Percentiles rank a stretch among this genome's conserved stretches.
These are phyloP conservation scores for Blastobotrys terrestris DNA, from an alignment of 805 yeast genomes.

Conservation along the genomic window DNA sequence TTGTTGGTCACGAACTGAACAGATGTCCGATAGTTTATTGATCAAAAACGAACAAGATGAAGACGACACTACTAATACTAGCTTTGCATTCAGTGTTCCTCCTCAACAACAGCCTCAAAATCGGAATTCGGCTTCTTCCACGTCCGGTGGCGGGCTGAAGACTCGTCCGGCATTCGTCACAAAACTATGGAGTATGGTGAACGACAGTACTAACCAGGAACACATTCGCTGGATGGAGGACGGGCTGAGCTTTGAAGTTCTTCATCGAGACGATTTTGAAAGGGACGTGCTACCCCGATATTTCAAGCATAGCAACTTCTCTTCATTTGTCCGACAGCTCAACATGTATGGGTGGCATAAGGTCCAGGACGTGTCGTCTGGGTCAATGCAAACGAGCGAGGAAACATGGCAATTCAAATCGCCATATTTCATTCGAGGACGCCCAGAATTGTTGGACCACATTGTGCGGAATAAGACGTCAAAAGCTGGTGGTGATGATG, in stretches of 20 bases:
- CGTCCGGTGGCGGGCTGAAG: conserved; percentile 21
- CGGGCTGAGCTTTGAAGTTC: conserved; percentile 80
- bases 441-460: conserved; percentile 79
- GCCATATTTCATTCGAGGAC: conserved; percentile 66
- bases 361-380: conserved; percentile 84
- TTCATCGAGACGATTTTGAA: conserved; percentile 78
- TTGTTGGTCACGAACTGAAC: too few relatives aligned
- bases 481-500: conserved; percentile 35
- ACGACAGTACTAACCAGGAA: conserved; percentile 62
- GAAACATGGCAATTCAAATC: conserved; percentile 88
- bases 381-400: conserved; percentile 46
- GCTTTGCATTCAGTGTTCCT: too few relatives aligned
- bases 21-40: too few relatives aligned
- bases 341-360: conserved; percentile 99
- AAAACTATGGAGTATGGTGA: conserved; percentile 94
- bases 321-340: conserved; percentile 90
- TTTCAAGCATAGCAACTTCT: conserved; percentile 92
- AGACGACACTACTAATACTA: too few relatives aligned
- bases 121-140: too few relatives aligned
- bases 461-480: conserved; percentile 68
- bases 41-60: too few relatives aligned
- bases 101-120: conserved; percentile 5
- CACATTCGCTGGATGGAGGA: conserved; percentile 80
- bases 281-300: conserved; percentile 79
- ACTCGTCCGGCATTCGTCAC: conserved; percentile 80